Percentiles rank a stretch among this genome's conserved stretches.
Conservation (phyloP, 352 stramenopile genomes). For the Pythium rishiriense region DNA sequence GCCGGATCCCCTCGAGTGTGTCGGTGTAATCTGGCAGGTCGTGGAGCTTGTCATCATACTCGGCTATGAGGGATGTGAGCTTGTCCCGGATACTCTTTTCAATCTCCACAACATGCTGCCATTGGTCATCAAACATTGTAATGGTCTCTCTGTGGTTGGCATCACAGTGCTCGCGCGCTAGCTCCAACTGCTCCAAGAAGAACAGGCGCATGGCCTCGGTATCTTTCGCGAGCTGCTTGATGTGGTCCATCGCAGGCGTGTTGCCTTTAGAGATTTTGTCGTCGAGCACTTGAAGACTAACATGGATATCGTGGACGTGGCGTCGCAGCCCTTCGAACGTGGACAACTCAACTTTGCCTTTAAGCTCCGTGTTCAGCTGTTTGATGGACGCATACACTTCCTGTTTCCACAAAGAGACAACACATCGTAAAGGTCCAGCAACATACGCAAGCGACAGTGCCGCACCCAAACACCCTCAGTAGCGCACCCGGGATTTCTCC, state of each 20-base stretch:
- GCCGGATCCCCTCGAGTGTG: constrained; percentile 46
- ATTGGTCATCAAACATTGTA: constrained; percentile 34
- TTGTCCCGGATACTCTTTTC: constrained; percentile 22
- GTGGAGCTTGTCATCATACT: constrained; percentile 46
- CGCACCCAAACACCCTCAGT: background rate
- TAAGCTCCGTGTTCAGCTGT: constrained; percentile 56
- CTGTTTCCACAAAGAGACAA: constrained; percentile 8
- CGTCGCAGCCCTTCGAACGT: constrained; percentile 50
- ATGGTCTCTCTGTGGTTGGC: constrained; percentile 34
- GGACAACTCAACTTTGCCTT: constrained; percentile 45
- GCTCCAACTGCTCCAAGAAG: constrained; percentile 40
- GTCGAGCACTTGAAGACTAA: constrained; percentile 49
- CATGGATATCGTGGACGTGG: constrained; percentile 54
- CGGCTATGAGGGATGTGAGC: constrained; percentile 30
- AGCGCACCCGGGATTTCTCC: constrained; percentile 54
- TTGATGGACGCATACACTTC: constrained; percentile 70
- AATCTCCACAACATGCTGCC: constrained; percentile 18
- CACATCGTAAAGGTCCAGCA: background rate
- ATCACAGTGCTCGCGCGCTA: constrained; percentile 34
- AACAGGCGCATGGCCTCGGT: constrained; percentile 33
- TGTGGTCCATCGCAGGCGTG: constrained; percentile 42
- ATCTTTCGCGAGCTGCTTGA: constrained; percentile 43
- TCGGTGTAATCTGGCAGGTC: constrained; percentile 43
- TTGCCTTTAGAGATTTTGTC: constrained; percentile 39
- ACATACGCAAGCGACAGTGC: background rate